These are phyloP conservation scores for Dendrobium chrysotoxum DNA, from an alignment of 106 monocot genomes.

Conservation along the genomic window DNA sequence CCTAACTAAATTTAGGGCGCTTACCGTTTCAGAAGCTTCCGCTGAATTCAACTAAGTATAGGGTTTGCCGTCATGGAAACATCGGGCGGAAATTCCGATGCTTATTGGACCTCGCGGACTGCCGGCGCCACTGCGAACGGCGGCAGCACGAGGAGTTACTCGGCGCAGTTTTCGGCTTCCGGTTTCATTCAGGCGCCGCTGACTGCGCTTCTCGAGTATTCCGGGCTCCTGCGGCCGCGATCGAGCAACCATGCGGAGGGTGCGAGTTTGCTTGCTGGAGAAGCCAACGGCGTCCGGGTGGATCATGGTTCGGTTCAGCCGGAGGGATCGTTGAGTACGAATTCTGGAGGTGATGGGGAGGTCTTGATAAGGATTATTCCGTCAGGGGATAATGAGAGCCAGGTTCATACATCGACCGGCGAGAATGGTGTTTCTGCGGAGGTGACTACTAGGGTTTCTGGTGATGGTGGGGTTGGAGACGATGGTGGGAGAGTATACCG, in stretches of 20 bases:
- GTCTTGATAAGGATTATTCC: constrained; percentile 80
- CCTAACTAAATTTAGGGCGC: background rate
- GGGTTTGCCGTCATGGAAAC: constrained; percentile 19
- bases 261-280: constrained; percentile 23
- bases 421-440: constrained; percentile 8
- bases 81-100: constrained; percentile 12
- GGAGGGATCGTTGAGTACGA: constrained; percentile 10
- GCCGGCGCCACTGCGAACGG: constrained; percentile 3
- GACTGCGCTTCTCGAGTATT: constrained; percentile 67
- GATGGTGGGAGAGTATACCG: constrained; percentile 2
- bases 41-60: background rate
- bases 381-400: constrained; percentile 33
- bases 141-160: constrained; percentile 35
- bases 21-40: background rate
- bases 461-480: constrained; percentile 11
- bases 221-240: constrained; percentile 52
- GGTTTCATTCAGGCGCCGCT: constrained; percentile 69
- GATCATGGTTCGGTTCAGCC: constrained; percentile 3
- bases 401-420: constrained; percentile 11
- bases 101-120: constrained; percentile 6
- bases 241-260: constrained; percentile 20
- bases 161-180: constrained; percentile 50
- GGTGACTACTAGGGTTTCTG: constrained; percentile 2
- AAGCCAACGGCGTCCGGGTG: background rate
- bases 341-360: constrained; percentile 39